These are phyloP conservation scores for Dalbergia cultrata DNA, from an alignment of 306 rosid species.

Conservation along the genomic window DNA sequence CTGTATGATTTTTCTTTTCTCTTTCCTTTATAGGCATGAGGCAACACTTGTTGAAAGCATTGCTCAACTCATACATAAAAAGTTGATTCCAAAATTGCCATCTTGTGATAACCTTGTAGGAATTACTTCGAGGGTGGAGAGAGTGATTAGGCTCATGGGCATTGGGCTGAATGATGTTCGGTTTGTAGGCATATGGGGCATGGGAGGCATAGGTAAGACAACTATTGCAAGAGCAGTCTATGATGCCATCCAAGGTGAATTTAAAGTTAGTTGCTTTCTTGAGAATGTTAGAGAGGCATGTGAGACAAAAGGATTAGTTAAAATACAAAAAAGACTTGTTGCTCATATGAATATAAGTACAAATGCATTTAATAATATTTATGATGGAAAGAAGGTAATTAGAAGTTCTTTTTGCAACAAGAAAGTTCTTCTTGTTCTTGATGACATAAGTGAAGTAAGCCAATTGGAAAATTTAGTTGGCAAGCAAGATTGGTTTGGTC, in stretches of 20 bases:
- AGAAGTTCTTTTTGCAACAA: not conserved
- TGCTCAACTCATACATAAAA: not conserved
- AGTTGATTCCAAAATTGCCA: conserved; percentile 29
- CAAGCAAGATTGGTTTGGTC: not conserved
- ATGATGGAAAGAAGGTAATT: not conserved
- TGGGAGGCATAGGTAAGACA: conserved; percentile 40
- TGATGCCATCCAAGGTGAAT: conserved; percentile 11
- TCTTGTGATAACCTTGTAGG: conserved; percentile 36
- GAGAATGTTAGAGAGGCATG: conserved; percentile 15
- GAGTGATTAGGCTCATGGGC: conserved; percentile 1
- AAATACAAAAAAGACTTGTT: conserved; percentile 23
- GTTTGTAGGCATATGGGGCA: conserved; percentile 46
- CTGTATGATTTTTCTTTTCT: not conserved
- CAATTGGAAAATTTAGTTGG: not conserved
- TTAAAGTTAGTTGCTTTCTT: conserved; percentile 8
- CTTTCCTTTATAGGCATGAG: not conserved
- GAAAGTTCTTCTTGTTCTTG: conserved; percentile 24
- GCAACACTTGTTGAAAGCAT: not conserved
- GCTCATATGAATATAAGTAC: not conserved
- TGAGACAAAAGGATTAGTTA: conserved; percentile 14
- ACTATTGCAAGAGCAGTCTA: conserved; percentile 37
- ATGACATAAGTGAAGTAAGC: not conserved
- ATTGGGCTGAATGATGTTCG: conserved; percentile 27
- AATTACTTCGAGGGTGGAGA: conserved; percentile 18
- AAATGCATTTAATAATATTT: not conserved